phyloP scores from a whole-genome alignment of 1,284 basidiomycete species.

The Ganoderma lingzhi region DNA sequence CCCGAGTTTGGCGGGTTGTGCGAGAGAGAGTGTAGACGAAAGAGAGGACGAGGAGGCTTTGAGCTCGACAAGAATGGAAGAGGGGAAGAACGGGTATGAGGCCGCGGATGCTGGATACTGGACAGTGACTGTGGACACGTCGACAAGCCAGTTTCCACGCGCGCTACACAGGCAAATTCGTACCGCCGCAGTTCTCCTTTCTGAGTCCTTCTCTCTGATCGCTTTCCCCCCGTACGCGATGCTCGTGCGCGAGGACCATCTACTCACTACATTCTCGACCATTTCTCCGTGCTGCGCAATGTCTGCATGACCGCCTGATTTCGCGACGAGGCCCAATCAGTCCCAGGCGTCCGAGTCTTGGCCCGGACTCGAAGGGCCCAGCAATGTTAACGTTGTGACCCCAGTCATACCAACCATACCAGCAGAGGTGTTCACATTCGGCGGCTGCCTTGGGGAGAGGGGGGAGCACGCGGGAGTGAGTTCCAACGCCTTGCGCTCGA shows the following conservation, averaged over 20 bases:
- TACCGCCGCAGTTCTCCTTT: neutral
- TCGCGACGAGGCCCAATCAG: neutral
- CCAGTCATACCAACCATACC: too few relatives aligned
- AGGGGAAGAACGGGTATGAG: conserved; percentile 12
- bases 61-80: neutral
- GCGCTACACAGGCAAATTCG: neutral
- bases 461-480: too few relatives aligned
- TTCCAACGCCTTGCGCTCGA: too few relatives aligned
- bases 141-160: conserved; percentile 12
- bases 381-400: too few relatives aligned
- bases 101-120: conserved; percentile 10
- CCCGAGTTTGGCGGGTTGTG: conserved; percentile 25
- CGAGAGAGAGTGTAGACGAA: conserved; percentile 12
- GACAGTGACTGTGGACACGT: conserved; percentile 24
- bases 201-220: neutral
- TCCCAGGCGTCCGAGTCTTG: neutral
- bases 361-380: too few relatives aligned
- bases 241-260: neutral
- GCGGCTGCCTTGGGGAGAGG: too few relatives aligned
- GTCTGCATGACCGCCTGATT: neutral
- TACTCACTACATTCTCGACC: neutral
- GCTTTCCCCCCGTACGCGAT: neutral
- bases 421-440: too few relatives aligned
- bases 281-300: neutral
- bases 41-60: conserved; percentile 2